Evolutionary conservation across 2,329 filamentous ascomycete genomes (phyloP).

Genomic region (Penicillium vulpinum): DNA sequence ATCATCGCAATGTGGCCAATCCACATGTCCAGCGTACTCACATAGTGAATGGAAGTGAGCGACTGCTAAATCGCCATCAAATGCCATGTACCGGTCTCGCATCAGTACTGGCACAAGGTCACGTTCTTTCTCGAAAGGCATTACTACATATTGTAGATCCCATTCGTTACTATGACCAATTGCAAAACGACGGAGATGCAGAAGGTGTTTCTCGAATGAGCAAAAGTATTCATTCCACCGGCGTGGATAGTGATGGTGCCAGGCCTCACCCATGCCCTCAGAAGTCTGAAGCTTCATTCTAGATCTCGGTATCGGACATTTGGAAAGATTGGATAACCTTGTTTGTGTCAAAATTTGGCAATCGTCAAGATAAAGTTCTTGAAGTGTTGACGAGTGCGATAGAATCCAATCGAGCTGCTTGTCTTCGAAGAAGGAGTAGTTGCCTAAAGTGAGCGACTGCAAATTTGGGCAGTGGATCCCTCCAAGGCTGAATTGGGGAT

Average conservation of each 20-base stretch:
- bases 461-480: not conserved
- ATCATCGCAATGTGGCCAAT: not conserved
- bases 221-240: conserved; percentile 1
- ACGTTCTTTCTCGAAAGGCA: not conserved
- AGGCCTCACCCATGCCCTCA: rapidly evolving
- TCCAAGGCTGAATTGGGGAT: not conserved
- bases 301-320: not conserved
- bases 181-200: not conserved
- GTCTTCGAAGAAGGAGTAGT: not conserved
- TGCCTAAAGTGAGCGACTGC: not conserved
- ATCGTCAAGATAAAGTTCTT: conserved; percentile 2
- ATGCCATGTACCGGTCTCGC: not conserved
- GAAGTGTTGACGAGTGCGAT: conserved; percentile 1
- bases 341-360: not conserved
- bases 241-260: not conserved
- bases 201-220: not conserved
- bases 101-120: not conserved
- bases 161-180: not conserved
- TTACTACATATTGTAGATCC: not conserved
- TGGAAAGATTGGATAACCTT: not conserved
- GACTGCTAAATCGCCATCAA: not conserved
- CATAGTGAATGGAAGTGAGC: not conserved
- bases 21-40: too few relatives aligned
- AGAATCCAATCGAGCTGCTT: conserved; percentile 3
- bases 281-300: not conserved